These are phyloP conservation scores for Pichia heedii DNA, from an alignment of 805 yeast genomes.

Conservation along the genomic window DNA sequence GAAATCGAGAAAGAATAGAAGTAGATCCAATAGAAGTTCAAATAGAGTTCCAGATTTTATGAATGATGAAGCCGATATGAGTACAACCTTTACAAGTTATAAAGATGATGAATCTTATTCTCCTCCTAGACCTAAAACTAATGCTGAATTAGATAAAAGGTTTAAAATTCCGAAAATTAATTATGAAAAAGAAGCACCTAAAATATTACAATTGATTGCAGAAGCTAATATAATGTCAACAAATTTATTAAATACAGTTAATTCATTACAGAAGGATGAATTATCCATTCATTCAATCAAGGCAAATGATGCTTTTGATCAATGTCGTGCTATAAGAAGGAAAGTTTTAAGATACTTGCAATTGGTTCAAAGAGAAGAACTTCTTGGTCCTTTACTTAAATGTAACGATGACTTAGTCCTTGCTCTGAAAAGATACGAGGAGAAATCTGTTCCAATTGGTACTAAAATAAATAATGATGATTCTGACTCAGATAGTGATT, in stretches of 20 bases:
- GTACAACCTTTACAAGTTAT: conserved; percentile 27
- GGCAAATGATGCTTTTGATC: conserved; percentile 59
- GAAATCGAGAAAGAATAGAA: not conserved
- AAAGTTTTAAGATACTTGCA: conserved; percentile 77
- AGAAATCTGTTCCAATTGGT: conserved; percentile 32
- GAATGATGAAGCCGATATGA: conserved; percentile 43
- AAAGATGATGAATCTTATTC: conserved; percentile 12
- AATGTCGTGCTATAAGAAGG: conserved; percentile 67
- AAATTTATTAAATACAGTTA: conserved; percentile 51
- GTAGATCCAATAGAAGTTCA: not conserved
- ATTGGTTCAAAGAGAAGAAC: conserved; percentile 74
- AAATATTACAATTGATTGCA: conserved; percentile 57
- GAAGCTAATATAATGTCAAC: conserved; percentile 71
- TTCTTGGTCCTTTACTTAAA: conserved; percentile 74
- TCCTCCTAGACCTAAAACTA: conserved; percentile 15
- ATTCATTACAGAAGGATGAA: conserved; percentile 34
- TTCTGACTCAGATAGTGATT: conserved; percentile 32
- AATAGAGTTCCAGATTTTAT: conserved; percentile 32
- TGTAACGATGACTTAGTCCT: conserved; percentile 86
- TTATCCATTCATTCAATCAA: conserved; percentile 56
- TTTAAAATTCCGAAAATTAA: conserved; percentile 62
- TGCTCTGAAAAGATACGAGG: conserved; percentile 63
- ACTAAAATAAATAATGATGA: conserved; percentile 30
- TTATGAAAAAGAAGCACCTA: conserved; percentile 63
- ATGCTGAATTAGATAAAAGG: conserved; percentile 35